Evolutionary conservation across 2,329 filamentous ascomycete species (phyloP), one percentile per base, ranked within the genome.

Genomic region (Trichoderma pleuroti): DNA sequence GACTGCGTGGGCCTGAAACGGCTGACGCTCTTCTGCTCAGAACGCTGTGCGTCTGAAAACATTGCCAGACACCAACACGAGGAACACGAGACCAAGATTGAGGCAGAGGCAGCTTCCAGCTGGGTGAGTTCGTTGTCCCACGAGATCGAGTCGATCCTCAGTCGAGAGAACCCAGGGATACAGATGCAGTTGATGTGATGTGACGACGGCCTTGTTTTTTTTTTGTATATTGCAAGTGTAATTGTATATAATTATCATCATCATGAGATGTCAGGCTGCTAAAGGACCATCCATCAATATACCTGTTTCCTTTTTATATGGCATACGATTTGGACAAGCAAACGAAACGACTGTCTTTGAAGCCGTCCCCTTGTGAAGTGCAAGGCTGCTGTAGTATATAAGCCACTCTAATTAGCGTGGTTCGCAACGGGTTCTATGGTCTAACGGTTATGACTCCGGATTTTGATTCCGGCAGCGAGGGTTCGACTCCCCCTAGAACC

Each of bases 1-100:
- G 80, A 82, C 66, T 86, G 84, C 66, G 73, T 84, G 1, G 76
- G 75, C 6, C 72, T 81, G 62, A 79, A 80, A 69, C 75, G 77
- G n/a, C 75, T 78, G 28, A 79, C 80, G 0, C 62, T 82, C 7
- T 86, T 82, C 72, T 86, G 84, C 74, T 83, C 82, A 9, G 73
- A 78, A 32, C 75, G 77, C 36, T 86, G 84, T 73, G 83, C 82
- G n/a, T 75, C 74, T 28, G 74, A 72, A 14, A 83, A 85, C 71
- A 80, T 86, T 42, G 78, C 79, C 12, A 70, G 70, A 28, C 84
- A 86, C 73, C 77, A 82, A 24, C 78, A 81, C 12, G 70, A 60
- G 14, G 76, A 73, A 70, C 79, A 81, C 70, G 76, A 74, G 2
- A 77, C 78, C 2, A 76, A 77, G 65, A 75, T 75, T 64, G 71